A percentile compares a stretch with the other conserved stretches of the same genome.
Evolutionary conservation across 2,329 filamentous ascomycete species (phyloP).

Genomic region (Nothophaeocryptopus gaeumannii): DNA sequence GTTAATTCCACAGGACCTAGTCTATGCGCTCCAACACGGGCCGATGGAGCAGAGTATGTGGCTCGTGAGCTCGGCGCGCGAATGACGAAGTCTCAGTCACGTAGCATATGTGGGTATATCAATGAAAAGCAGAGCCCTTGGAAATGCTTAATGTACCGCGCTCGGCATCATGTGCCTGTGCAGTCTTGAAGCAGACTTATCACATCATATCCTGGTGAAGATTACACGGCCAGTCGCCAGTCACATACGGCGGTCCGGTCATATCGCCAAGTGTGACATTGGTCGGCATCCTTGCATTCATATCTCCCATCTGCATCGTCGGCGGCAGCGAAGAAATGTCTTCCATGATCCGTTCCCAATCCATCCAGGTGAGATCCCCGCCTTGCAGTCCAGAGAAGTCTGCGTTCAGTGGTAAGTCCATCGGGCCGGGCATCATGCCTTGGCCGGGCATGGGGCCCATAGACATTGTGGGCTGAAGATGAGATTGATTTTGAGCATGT

Average conservation of each 20-base stretch:
- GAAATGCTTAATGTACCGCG: too few relatives aligned
- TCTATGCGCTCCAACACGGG: not conserved
- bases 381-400: not conserved
- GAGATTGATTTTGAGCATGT: too few relatives aligned
- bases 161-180: too few relatives aligned
- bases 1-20: too few relatives aligned
- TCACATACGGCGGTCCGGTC: not conserved
- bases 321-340: slow-evolving; percentile 17
- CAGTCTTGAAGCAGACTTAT: not conserved
- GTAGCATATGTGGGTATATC: not conserved
- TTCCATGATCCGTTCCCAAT: slow-evolving; percentile 28
- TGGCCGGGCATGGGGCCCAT: too few relatives aligned
- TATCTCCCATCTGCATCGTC: not conserved
- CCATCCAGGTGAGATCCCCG: slow-evolving; percentile 21
- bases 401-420: too few relatives aligned
- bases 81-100: not conserved
- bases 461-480: too few relatives aligned
- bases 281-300: not conserved
- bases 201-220: slow-evolving; percentile 1
- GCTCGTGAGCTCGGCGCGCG: not conserved
- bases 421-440: too few relatives aligned
- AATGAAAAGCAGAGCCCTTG: not conserved
- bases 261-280: too few relatives aligned
- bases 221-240: slow-evolving; percentile 4
- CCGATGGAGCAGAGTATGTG: not conserved